These are phyloP conservation scores for Sclerotinia sclerotiorum DNA, from an alignment of 2,329 filamentous ascomycete genomes.

Conservation along the genomic window DNA sequence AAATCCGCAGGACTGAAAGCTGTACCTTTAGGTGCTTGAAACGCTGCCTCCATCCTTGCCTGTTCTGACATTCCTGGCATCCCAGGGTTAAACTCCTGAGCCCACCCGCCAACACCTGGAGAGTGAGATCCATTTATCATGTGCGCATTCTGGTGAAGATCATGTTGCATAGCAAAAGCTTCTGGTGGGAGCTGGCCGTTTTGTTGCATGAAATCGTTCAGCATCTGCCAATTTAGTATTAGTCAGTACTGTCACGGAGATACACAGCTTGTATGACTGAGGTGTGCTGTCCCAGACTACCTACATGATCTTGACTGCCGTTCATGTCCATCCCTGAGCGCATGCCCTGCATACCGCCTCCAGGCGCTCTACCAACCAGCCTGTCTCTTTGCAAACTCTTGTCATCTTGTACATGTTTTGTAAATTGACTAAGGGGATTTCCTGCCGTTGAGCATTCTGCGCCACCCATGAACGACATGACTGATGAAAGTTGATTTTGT, in stretches of 20 bases:
- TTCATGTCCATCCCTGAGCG: slow-evolving; percentile 52
- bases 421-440: slow-evolving; percentile 95
- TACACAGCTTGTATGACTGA: not conserved
- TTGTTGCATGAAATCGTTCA: slow-evolving; percentile 90
- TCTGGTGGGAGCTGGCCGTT: slow-evolving; percentile 56
- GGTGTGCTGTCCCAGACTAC: slow-evolving; percentile 23
- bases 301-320: slow-evolving; percentile 68
- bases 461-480: slow-evolving; percentile 93
- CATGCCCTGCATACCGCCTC: slow-evolving; percentile 72
- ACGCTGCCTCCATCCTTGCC: slow-evolving; percentile 69
- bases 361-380: slow-evolving; percentile 72
- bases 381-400: slow-evolving; percentile 91
- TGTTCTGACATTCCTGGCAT: slow-evolving; percentile 52
- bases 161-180: slow-evolving; percentile 40
- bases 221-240: slow-evolving; percentile 62
- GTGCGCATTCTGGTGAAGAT: slow-evolving; percentile 34
- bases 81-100: slow-evolving; percentile 61
- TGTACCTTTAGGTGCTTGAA: slow-evolving; percentile 56
- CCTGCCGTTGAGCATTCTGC: slow-evolving; percentile 95
- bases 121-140: slow-evolving; percentile 37
- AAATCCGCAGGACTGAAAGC: slow-evolving; percentile 84
- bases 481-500: not conserved
- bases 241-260: slow-evolving; percentile 15
- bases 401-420: slow-evolving; percentile 95
- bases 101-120: slow-evolving; percentile 54